Evolutionary conservation across 768 basidiomycete species (phyloP), one percentile per base, ranked within the genome.

Genomic region (Amanita jacksonii): DNA sequence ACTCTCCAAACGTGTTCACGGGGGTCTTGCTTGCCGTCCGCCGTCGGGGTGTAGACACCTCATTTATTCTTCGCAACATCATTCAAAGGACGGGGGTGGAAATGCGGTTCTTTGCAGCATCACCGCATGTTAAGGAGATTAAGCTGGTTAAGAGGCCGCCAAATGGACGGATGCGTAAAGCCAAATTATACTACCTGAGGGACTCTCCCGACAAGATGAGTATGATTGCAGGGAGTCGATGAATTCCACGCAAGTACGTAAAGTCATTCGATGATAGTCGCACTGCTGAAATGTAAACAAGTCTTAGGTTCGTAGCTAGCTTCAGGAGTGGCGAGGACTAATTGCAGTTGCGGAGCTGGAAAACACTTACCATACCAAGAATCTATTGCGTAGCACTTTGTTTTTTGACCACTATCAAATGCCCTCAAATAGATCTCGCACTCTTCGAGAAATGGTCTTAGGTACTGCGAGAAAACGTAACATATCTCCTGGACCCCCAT

Each of bases 71-170:
- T 41, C 76, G 94, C 51, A 97, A 97, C 63, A 77, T 96, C 51
- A 74, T 98, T 41, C 85, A 89, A 54, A 74, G 90, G 50, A 89
- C 85, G 9, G 93, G 92, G 9, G 84, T 96, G 30, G 94, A 97
- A 70, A 83, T 89, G 83, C 84, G 83, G 56, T 86, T 89, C 66
- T 91, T 83, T 60, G 78, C 81, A 51, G 79, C 77, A 56, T 87
- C 85, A 41, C 93, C 94, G 22, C 76, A 88, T 57, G 55, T 98
- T 62, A 89, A 87, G 70, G 80, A 85, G 44, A 84, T 98, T 63
- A 80, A 81, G 63, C 67, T 97, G 48, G 65, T 92, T 47, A 74
- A 77, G 62, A 68, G 64, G 51, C 80, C 83, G 45, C 73, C 73
- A 4, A 73, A 70, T 48, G 73, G 73, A 49, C 65, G 79, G 52